These are phyloP conservation scores for Thalassiosira sp. DNA, from an alignment of 352 stramenopile species.

Conservation along the genomic window DNA sequence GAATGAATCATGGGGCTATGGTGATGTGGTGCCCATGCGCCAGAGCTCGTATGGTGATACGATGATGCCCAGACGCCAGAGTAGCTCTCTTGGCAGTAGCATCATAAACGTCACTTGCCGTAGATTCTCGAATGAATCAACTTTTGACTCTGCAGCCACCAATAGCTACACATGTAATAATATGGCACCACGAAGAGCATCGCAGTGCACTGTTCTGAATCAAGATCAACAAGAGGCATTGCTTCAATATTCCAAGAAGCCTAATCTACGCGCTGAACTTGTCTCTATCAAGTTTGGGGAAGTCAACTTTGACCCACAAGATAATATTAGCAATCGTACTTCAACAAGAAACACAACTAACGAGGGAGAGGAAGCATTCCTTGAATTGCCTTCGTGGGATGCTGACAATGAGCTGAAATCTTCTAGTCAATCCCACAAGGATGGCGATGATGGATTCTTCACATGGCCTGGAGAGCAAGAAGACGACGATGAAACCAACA, in stretches of 20 bases:
- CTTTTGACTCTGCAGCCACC: too few relatives aligned
- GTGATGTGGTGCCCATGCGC: too few relatives aligned
- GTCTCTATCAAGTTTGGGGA: not conserved
- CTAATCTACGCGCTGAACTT: not conserved
- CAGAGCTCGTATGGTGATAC: too few relatives aligned
- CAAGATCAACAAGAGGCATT: not conserved
- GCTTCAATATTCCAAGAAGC: not conserved
- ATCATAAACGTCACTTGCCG: not conserved
- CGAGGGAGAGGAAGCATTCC: not conserved
- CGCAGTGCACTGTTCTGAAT: not conserved
- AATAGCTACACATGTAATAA: not conserved
- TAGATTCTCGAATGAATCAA: too few relatives aligned
- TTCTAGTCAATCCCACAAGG: too few relatives aligned
- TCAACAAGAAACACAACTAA: not conserved
- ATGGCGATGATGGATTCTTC: not conserved
- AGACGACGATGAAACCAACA: too few relatives aligned
- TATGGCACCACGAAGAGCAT: conserved; percentile 1
- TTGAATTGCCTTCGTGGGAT: too few relatives aligned
- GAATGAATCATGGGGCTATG: too few relatives aligned
- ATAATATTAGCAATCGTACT: not conserved
- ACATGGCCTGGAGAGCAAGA: too few relatives aligned
- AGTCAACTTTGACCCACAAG: not conserved
- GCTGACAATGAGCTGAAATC: too few relatives aligned
- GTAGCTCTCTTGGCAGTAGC: too few relatives aligned
- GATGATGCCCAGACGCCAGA: too few relatives aligned